Conservation (phyloP, 108 stramenopile species). For the Nitzschia sp. region DNA sequence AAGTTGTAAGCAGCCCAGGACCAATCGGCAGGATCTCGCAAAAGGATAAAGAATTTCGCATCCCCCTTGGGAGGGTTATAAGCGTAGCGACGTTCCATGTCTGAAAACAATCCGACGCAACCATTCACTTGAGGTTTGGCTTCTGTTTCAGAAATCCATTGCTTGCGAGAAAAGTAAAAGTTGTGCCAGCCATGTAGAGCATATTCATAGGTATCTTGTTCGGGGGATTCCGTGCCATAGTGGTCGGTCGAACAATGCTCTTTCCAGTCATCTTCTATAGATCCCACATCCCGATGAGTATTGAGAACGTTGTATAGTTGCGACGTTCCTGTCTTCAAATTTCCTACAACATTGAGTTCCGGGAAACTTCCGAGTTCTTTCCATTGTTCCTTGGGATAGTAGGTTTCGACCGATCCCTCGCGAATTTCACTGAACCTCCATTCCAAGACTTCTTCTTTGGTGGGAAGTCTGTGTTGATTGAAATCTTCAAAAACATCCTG, state of each 20-base stretch:
- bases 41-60: slow-evolving; percentile 17
- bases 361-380: slow-evolving; percentile 11
- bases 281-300: slow-evolving; percentile 8
- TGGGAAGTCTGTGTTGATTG: background rate
- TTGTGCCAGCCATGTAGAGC: slow-evolving; percentile 2
- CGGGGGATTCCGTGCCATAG: background rate
- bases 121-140: slow-evolving; percentile 23
- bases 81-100: slow-evolving; percentile 2
- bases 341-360: slow-evolving; percentile 15
- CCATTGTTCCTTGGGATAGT: slow-evolving; percentile 9
- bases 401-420: background rate
- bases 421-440: background rate
- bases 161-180: slow-evolving; percentile 14
- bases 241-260: slow-evolving; percentile 14
- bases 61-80: slow-evolving; percentile 4
- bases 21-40: slow-evolving; percentile 36
- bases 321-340: slow-evolving; percentile 24
- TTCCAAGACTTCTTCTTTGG: slow-evolving; percentile 1
- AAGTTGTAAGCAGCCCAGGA: slow-evolving; percentile 28
- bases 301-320: slow-evolving; percentile 23
- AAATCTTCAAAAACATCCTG: background rate
- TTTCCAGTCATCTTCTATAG: slow-evolving; percentile 2
- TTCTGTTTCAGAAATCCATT: background rate
- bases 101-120: background rate
- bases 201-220: slow-evolving; percentile 6